Evolutionary conservation across 352 stramenopile species (phyloP).

Genomic region (Peronospora destructor): DNA sequence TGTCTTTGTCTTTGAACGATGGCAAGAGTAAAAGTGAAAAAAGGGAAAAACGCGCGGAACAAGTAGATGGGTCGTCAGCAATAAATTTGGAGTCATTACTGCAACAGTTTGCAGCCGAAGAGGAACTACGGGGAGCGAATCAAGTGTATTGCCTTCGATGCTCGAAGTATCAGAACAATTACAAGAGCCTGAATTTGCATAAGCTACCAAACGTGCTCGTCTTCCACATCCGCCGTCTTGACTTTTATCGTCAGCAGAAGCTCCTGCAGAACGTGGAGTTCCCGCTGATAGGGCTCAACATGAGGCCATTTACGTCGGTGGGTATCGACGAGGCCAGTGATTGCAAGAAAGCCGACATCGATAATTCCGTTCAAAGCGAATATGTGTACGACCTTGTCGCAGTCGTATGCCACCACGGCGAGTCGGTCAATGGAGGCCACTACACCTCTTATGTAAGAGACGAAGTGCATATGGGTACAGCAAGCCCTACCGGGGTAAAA

Average conservation of each 20-base stretch:
- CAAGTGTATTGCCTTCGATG: slow-evolving; percentile 60
- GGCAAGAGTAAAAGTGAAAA: slow-evolving; percentile 5
- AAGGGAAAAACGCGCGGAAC: not conserved
- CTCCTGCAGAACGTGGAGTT: slow-evolving; percentile 44
- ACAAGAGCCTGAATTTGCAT: slow-evolving; percentile 58
- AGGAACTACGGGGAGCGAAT: slow-evolving; percentile 48
- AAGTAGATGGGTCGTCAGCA: not conserved
- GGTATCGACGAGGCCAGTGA: slow-evolving; percentile 17
- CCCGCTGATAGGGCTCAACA: slow-evolving; percentile 35
- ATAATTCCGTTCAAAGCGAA: slow-evolving; percentile 8
- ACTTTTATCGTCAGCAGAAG: slow-evolving; percentile 63
- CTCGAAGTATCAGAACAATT: slow-evolving; percentile 46
- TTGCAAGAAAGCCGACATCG: slow-evolving; percentile 11
- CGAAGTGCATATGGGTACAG: slow-evolving; percentile 1
- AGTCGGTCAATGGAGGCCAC: slow-evolving; percentile 59
- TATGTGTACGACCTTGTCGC: slow-evolving; percentile 60
- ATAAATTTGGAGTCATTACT: slow-evolving; percentile 39
- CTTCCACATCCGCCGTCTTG: slow-evolving; percentile 68
- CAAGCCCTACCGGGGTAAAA: slow-evolving; percentile 1
- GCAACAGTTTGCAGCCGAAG: slow-evolving; percentile 41
- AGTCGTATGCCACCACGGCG: slow-evolving; percentile 63
- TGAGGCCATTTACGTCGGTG: slow-evolving; percentile 33
- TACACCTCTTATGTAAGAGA: slow-evolving; percentile 55
- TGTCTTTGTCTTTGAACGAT: slow-evolving; percentile 53
- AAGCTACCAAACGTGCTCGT: slow-evolving; percentile 63